phyloP scores from a whole-genome alignment of 2,329 filamentous ascomycete species.

The Aureobasidium sp. region DNA sequence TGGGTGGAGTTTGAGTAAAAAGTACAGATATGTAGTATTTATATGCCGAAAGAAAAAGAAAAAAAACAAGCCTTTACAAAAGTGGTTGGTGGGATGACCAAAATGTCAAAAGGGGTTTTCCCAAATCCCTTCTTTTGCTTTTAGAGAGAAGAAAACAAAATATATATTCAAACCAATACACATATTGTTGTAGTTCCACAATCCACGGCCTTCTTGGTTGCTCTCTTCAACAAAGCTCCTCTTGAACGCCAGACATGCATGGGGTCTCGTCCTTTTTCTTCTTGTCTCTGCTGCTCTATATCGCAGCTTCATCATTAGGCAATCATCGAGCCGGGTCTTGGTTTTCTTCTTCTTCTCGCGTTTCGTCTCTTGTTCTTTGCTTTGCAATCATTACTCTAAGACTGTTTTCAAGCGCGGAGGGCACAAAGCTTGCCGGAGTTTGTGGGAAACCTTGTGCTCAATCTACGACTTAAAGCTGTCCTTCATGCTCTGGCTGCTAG shows the following conservation, averaged over 20 bases:
- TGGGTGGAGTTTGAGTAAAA: too few relatives aligned
- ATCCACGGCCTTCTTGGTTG: background rate
- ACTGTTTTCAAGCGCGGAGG: background rate
- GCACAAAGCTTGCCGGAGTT: background rate
- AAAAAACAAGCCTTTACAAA: background rate
- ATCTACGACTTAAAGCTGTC: constrained; percentile 66
- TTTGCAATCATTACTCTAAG: background rate
- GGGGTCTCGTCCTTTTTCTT: constrained; percentile 1
- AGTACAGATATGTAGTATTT: too few relatives aligned
- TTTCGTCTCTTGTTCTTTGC: background rate
- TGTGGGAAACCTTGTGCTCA: background rate
- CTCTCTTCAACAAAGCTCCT: background rate
- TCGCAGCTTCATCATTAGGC: background rate
- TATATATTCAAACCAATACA: background rate
- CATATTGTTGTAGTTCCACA: background rate
- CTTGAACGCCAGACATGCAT: constrained; percentile 3
- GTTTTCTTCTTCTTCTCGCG: background rate
- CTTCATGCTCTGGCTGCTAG: constrained; percentile 82
- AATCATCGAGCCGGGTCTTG: background rate
- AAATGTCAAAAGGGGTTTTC: background rate
- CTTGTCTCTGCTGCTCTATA: background rate
- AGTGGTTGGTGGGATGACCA: background rate
- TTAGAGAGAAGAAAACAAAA: background rate
- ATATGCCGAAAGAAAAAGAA: background rate
- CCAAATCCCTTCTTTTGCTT: background rate